These are phyloP conservation scores for Auxenochlorella pyrenoidosa DNA, from an alignment of 139 green algal genomes.

Conservation along the genomic window DNA sequence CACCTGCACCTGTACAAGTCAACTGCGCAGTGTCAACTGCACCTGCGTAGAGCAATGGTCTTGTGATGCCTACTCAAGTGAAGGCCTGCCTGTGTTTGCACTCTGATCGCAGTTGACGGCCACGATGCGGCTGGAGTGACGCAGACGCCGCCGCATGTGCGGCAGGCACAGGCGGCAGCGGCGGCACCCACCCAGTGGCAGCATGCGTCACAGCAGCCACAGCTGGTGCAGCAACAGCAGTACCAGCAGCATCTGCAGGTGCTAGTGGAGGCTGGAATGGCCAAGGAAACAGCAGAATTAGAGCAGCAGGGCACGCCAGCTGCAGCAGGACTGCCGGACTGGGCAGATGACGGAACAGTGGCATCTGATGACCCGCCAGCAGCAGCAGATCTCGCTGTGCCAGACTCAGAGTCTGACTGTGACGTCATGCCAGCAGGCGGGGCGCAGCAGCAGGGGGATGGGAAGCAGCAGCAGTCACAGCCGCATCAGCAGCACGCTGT, in stretches of 20 bases:
- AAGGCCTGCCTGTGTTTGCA: not conserved
- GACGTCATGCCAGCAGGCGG: not conserved
- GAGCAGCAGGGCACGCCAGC: not conserved
- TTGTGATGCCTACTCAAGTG: not conserved
- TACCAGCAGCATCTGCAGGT: not conserved
- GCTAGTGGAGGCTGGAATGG: not conserved
- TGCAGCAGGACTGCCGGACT: not conserved
- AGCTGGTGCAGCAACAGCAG: not conserved
- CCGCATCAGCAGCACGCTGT: not conserved
- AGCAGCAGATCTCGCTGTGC: not conserved
- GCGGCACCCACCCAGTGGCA: not conserved
- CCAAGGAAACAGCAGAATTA: not conserved
- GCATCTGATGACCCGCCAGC: not conserved
- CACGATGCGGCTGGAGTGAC: not conserved
- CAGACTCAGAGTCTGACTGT: not conserved
- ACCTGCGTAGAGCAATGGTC: too few relatives aligned
- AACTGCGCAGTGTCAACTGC: too few relatives aligned
- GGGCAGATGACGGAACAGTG: not conserved
- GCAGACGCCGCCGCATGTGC: slow-evolving; percentile 10
- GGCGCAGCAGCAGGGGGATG: too few relatives aligned
- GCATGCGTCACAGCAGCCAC: not conserved
- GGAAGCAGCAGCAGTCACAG: not conserved
- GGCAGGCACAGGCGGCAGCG: not conserved
- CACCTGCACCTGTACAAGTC: too few relatives aligned
- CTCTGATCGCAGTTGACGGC: not conserved